phyloP scores from a whole-genome alignment of 2,329 filamentous ascomycete species.

The Pseudocercospora cruenta region DNA sequence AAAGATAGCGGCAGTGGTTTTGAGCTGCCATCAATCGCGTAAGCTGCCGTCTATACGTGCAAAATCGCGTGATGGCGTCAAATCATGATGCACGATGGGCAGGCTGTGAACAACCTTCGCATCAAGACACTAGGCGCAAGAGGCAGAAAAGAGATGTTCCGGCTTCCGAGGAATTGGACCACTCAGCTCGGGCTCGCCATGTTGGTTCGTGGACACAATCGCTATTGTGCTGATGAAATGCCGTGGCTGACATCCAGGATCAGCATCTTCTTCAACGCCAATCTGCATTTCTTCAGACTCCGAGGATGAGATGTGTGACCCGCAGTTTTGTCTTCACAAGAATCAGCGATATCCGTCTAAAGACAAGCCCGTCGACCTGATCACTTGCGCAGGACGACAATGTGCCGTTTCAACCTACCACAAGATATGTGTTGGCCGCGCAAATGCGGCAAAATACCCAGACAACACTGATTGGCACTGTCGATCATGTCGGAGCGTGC shows the following conservation, averaged over 20 bases:
- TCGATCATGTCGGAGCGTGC: neutral
- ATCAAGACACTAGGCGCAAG: neutral
- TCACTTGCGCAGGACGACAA: neutral
- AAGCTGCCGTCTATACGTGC: neutral
- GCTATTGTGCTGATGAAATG: neutral
- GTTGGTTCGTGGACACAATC: neutral
- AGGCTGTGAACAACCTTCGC: neutral
- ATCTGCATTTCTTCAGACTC: neutral
- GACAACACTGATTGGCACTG: conserved; percentile 2
- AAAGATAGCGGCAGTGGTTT: neutral
- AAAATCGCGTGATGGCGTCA: neutral
- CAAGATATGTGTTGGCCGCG: neutral
- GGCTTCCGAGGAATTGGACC: neutral
- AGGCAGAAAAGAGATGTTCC: neutral
- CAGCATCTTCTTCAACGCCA: neutral
- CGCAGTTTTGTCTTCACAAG: neutral
- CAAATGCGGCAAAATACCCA: neutral
- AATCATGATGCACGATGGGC: neutral
- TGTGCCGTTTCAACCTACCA: neutral
- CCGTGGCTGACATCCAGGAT: neutral
- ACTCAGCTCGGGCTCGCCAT: neutral
- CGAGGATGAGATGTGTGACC: conserved; percentile 1
- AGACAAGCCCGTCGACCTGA: neutral
- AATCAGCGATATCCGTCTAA: neutral
- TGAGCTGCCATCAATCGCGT: neutral